Base-by-base conservation (phyloP, 257 asterid genomes). In the Gardenia jasminoides region DNA sequence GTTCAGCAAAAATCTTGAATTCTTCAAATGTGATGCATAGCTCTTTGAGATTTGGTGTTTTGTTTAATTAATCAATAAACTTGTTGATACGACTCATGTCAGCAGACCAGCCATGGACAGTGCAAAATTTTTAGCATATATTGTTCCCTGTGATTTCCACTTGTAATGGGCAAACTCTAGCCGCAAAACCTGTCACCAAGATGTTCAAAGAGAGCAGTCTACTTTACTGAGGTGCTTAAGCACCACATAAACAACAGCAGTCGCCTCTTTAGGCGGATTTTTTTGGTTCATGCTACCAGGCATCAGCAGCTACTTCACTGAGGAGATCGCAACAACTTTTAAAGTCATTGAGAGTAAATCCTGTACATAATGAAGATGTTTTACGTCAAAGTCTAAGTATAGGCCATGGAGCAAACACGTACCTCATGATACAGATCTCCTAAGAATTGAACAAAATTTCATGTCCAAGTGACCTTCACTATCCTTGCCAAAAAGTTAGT, bases 111-210 rank as follows among this genome's bases (percentile, higher is more conserved):
- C 93, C 93, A 92, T 85, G 39, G 97, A 93, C 68, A 92, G 56
- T 8, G 89, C 86, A 44, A 95, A 95, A 81, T 95, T 97, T 86
- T 88, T 91, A 0, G 98, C 93, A 62, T 93, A 86, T 83, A 90
- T 93, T 47, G 83, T 88, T 78, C 98, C 99, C 77, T 82, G 90
- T 39, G 92, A 90, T 85, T 90, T 95, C 83, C 70, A 81, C 77
- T 93, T 97, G 50, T 95, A 93, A 79, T 93, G 99, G 4, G 89
- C 87, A 68, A 95, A 95, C 77, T 95, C 99, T 86, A 95, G 75
- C 46, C 93, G 83, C 78, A 90, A 80, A 79, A 95, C 92, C 98
- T 93, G 94, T 81, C 43, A 44, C 16, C 43, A 65, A 43, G 1
- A 58, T 20, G 28, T 7, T 11, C 43, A 28, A 44, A 24, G 30